A percentile compares a stretch with the other conserved stretches of the same genome.
phyloP scores from a whole-genome alignment of 352 stramenopile species.

The Saprolegnia diclina region DNA sequence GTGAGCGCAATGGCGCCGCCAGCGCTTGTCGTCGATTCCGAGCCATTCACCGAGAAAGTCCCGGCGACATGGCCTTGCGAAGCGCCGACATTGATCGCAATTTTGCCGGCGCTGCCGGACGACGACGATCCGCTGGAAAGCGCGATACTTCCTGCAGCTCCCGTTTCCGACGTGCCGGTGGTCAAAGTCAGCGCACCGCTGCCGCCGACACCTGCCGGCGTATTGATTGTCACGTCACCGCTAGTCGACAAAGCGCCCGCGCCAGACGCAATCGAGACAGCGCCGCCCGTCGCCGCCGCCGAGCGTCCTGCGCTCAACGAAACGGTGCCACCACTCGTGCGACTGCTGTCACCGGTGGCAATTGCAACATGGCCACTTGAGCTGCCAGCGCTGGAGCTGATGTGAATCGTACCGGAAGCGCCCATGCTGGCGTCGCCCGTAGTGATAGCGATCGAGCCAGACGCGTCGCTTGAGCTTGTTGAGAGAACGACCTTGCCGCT shows the following conservation, averaged over 20 bases:
- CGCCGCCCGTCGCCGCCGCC: no score
- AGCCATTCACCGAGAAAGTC: not conserved
- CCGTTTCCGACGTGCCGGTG: slow-evolving; percentile 32
- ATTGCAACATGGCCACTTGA: no score
- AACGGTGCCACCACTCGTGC: no score
- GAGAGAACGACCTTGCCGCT: no score
- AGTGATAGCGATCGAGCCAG: no score
- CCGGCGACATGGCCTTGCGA: not conserved
- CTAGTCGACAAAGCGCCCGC: slow-evolving; percentile 43
- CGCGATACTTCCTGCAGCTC: slow-evolving; percentile 33
- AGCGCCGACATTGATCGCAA: slow-evolving; percentile 5
- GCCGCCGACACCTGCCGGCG: slow-evolving; percentile 20
- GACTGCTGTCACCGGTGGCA: no score
- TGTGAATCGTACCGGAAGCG: no score
- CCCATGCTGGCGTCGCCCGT: no score
- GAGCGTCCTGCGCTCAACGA: no score
- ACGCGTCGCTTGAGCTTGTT: no score
- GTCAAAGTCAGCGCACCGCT: slow-evolving; percentile 27
- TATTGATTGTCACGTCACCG: slow-evolving; percentile 38
- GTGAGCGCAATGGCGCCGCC: not conserved
- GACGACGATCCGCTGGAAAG: slow-evolving; percentile 29
- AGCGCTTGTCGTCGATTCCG: not conserved
- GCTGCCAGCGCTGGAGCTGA: no score
- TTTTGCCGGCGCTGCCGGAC: slow-evolving; percentile 1
- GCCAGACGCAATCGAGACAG: slow-evolving; percentile 37